Conservation (phyloP, 352 stramenopile genomes). For the Phytophthora podocarpi region DNA sequence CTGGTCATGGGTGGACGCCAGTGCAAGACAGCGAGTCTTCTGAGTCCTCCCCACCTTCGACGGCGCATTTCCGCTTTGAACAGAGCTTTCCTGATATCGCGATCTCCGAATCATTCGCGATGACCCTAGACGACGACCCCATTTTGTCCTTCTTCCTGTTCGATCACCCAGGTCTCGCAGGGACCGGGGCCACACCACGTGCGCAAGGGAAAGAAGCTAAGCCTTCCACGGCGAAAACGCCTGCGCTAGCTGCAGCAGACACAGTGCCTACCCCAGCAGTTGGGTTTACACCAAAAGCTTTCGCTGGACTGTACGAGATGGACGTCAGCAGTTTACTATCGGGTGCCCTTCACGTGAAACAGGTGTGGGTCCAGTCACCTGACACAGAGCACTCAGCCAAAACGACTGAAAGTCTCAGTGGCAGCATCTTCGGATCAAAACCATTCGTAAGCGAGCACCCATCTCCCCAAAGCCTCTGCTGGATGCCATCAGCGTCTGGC, state of each 20-base stretch:
- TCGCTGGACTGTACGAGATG: constrained; percentile 62
- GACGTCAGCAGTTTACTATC: constrained; percentile 62
- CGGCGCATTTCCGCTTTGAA: constrained; percentile 46
- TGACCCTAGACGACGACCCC: constrained; percentile 58
- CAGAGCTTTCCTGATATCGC: constrained; percentile 49
- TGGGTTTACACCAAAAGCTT: constrained; percentile 31
- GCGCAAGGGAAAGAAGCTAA: constrained; percentile 40
- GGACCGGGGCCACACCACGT: constrained; percentile 10
- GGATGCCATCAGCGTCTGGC: constrained; percentile 29
- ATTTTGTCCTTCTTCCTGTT: constrained; percentile 69
- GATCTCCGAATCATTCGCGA: constrained; percentile 53
- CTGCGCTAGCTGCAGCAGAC: not conserved
- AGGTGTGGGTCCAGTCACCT: constrained; percentile 40
- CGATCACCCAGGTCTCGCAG: constrained; percentile 45
- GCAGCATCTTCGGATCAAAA: not conserved
- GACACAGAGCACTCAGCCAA: not conserved
- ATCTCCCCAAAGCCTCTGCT: constrained; percentile 33
- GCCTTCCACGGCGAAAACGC: constrained; percentile 14
- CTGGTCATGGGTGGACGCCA: constrained; percentile 36
- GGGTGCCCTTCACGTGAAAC: constrained; percentile 44
- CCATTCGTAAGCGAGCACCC: constrained; percentile 11
- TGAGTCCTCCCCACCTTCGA: not conserved
- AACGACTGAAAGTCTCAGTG: not conserved
- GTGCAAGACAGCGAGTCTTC: constrained; percentile 9
- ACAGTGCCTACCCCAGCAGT: constrained; percentile 7